Conservation (phyloP, 257 asterid species). For the Ehretia macrophylla region DNA sequence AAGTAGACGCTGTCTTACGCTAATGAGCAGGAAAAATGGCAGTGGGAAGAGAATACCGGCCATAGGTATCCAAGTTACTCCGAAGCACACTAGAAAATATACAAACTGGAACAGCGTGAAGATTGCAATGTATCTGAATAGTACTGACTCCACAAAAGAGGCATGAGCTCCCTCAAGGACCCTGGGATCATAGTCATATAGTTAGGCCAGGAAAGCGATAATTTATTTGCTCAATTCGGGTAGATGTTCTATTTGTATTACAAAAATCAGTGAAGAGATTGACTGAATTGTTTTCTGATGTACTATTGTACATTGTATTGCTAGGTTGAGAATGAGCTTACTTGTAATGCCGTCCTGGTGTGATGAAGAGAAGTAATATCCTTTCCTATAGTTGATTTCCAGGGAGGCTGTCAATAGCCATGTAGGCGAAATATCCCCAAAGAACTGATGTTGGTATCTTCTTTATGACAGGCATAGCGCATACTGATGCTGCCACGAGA, state of each 20-base stretch:
- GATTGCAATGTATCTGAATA: slow-evolving; percentile 37
- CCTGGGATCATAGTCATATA: slow-evolving; percentile 23
- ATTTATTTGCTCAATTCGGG: no score
- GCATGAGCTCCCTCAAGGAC: slow-evolving; percentile 44
- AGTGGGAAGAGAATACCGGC: slow-evolving; percentile 62
- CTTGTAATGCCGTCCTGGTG: slow-evolving; percentile 51
- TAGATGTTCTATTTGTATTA: no score
- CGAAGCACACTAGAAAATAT: slow-evolving; percentile 42
- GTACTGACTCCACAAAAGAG: slow-evolving; percentile 55
- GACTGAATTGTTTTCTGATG: no score
- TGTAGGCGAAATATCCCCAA: slow-evolving; percentile 65
- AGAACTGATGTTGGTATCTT: slow-evolving; percentile 57
- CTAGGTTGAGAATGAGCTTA: slow-evolving; percentile 10
- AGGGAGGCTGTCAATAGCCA: slow-evolving; percentile 67
- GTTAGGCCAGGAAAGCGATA: background rate
- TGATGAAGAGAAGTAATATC: slow-evolving; percentile 37
- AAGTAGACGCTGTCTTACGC: slow-evolving; percentile 45
- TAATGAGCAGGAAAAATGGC: slow-evolving; percentile 52
- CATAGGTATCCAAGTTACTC: slow-evolving; percentile 62
- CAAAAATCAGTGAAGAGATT: no score
- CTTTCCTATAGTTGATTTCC: slow-evolving; percentile 68
- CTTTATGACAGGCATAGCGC: slow-evolving; percentile 48
- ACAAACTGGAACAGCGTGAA: slow-evolving; percentile 50
- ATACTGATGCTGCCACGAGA: slow-evolving; percentile 43
- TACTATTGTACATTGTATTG: no score